Evolutionary conservation across 768 basidiomycete genomes (phyloP).

Genomic region (Coprinellus aureogranulatus): DNA sequence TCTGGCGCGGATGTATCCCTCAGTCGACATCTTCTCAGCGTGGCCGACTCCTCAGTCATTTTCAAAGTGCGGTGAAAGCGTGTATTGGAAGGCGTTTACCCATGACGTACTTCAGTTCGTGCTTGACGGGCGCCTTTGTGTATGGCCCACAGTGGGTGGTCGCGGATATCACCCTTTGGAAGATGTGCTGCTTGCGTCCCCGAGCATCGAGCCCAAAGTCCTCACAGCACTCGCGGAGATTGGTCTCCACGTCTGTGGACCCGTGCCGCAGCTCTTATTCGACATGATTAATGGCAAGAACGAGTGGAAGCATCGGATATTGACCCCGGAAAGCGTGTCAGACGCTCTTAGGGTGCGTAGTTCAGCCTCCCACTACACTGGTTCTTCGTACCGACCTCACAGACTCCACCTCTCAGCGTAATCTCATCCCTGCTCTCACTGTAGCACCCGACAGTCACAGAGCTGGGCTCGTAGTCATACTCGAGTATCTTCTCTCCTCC

Average conservation of each 20-base stretch:
- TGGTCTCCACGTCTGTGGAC: slow-evolving; percentile 33
- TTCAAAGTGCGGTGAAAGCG: slow-evolving; percentile 35
- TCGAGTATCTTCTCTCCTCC: slow-evolving; percentile 35
- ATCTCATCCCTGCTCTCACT: too few species aligned
- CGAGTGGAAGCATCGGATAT: slow-evolving; percentile 12
- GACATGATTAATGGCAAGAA: slow-evolving; percentile 20
- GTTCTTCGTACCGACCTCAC: too few species aligned
- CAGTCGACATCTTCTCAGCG: slow-evolving; percentile 31
- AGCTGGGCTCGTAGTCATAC: slow-evolving; percentile 13
- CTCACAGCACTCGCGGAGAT: slow-evolving; percentile 29
- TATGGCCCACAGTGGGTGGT: slow-evolving; percentile 35
- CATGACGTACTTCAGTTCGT: slow-evolving; percentile 25
- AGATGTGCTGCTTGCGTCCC: slow-evolving; percentile 26
- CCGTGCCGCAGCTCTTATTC: slow-evolving; percentile 31
- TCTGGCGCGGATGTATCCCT: slow-evolving; percentile 20
- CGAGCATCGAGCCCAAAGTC: slow-evolving; percentile 14
- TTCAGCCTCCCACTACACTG: background rate
- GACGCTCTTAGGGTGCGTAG: background rate
- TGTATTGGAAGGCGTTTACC: slow-evolving; percentile 38
- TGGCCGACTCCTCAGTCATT: slow-evolving; percentile 38
- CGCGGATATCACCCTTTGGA: slow-evolving; percentile 1
- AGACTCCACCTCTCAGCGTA: too few species aligned
- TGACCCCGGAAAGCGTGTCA: background rate
- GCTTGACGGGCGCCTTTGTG: slow-evolving; percentile 16
- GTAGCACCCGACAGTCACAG: background rate